phyloP scores from a whole-genome alignment of 2,329 filamentous ascomycete genomes.

The Ophiosphaerella narmari region DNA sequence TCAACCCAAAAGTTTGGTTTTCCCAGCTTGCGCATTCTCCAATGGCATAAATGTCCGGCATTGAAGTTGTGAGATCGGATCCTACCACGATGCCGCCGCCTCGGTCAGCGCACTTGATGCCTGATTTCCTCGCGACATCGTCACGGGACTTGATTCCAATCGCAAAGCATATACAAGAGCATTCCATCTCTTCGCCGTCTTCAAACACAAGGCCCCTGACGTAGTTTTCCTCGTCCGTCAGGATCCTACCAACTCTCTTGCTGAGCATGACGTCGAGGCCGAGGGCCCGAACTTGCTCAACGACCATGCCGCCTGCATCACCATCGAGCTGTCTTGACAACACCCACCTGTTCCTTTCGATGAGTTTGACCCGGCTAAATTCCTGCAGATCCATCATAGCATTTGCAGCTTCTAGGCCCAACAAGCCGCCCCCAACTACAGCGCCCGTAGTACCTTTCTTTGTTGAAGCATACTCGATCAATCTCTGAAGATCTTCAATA shows the following conservation, averaged over 20 bases:
- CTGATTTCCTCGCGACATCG: constrained; percentile 71
- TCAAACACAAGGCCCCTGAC: constrained; percentile 79
- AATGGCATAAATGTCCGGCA: constrained; percentile 78
- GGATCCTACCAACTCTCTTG: constrained; percentile 74
- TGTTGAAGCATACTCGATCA: constrained; percentile 73
- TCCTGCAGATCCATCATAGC: constrained; percentile 85
- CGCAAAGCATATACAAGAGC: constrained; percentile 84
- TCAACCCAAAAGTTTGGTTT: constrained; percentile 83
- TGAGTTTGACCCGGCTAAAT: constrained; percentile 74
- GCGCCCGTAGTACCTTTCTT: constrained; percentile 71
- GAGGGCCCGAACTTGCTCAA: constrained; percentile 77
- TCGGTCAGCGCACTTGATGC: constrained; percentile 72
- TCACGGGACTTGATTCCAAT: constrained; percentile 84
- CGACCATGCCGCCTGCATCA: constrained; percentile 80
- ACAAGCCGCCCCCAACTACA: constrained; percentile 81
- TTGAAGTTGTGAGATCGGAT: constrained; percentile 69
- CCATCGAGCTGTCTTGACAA: constrained; percentile 79
- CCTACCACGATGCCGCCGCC: constrained; percentile 78
- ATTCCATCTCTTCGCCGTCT: constrained; percentile 76
- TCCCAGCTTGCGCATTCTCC: constrained; percentile 93
- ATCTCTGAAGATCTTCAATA: constrained; percentile 76
- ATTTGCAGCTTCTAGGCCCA: constrained; percentile 87
- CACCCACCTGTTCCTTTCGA: constrained; percentile 84
- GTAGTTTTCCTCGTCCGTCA: constrained; percentile 67
- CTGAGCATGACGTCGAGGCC: constrained; percentile 80